These are phyloP conservation scores for Xerocomus potaroensis DNA, from an alignment of 768 basidiomycete species.

Conservation along the genomic window DNA sequence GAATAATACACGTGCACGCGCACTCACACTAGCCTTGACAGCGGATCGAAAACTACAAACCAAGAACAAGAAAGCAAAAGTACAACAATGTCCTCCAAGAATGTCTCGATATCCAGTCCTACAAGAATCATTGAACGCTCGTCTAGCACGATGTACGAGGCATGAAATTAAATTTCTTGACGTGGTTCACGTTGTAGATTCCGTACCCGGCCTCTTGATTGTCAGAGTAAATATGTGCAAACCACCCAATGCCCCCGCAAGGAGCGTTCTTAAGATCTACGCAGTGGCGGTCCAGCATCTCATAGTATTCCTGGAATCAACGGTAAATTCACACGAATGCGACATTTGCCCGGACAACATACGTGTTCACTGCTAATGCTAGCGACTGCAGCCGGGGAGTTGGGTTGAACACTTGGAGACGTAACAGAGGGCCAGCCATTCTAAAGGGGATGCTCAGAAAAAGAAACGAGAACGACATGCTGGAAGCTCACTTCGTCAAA, in stretches of 20 bases:
- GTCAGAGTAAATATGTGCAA: conserved; percentile 77
- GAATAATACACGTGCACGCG: no score
- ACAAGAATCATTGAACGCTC: neutral
- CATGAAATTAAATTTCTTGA: conserved; percentile 59
- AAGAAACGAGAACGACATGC: neutral
- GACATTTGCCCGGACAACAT: conserved; percentile 9
- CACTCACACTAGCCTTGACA: no score
- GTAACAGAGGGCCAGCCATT: conserved; percentile 77
- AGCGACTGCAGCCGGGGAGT: conserved; percentile 57
- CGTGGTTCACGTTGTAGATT: conserved; percentile 47
- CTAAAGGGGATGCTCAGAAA: conserved; percentile 31
- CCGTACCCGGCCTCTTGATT: conserved; percentile 65
- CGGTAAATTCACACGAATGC: neutral
- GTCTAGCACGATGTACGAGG: conserved; percentile 57
- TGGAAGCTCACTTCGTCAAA: conserved; percentile 52
- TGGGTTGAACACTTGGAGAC: conserved; percentile 58
- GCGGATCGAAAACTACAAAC: no score
- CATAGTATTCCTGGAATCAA: conserved; percentile 45
- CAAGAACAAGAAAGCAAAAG: neutral
- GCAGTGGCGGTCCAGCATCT: conserved; percentile 61
- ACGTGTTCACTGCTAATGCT: conserved; percentile 61
- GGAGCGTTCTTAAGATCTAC: conserved; percentile 52
- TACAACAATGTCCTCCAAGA: neutral
- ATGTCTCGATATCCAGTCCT: neutral
- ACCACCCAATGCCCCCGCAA: conserved; percentile 74